Evolutionary conservation across 176 grass and related monocot genomes (phyloP).

Genomic region (Oryza meyeriana): DNA sequence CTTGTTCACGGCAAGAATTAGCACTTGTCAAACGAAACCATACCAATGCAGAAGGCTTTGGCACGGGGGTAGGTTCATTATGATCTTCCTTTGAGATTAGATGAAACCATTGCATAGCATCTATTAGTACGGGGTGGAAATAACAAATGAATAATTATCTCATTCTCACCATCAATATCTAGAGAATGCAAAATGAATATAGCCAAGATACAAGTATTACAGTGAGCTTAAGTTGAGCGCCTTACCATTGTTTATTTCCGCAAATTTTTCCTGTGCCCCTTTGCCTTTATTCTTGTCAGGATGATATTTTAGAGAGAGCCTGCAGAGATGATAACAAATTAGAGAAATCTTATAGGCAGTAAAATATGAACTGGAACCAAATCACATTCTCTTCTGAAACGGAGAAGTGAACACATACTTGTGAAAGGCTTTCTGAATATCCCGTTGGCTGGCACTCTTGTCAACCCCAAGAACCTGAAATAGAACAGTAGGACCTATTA

Average conservation of each 20-base stretch:
- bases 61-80: background rate
- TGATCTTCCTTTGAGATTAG: background rate
- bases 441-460: conserved; percentile 85
- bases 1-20: background rate
- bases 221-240: background rate
- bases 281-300: conserved; percentile 97
- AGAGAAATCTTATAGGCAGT: background rate
- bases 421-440: conserved; percentile 98
- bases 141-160: background rate
- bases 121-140: background rate
- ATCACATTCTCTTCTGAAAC: background rate
- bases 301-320: conserved; percentile 89
- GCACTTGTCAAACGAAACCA: background rate
- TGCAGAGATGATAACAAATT: conserved; percentile 29
- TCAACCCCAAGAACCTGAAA: conserved; percentile 94
- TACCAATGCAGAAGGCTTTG: background rate
- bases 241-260: conserved; percentile 95
- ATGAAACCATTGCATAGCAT: background rate
- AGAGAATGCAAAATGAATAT: background rate
- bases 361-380: conserved; percentile 7
- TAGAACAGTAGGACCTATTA: background rate
- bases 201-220: background rate
- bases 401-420: conserved; percentile 47
- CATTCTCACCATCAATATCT: background rate
- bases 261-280: conserved; percentile 81